phyloP scores from a whole-genome alignment of 257 asterid genomes.

The Sherardia arvensis region DNA sequence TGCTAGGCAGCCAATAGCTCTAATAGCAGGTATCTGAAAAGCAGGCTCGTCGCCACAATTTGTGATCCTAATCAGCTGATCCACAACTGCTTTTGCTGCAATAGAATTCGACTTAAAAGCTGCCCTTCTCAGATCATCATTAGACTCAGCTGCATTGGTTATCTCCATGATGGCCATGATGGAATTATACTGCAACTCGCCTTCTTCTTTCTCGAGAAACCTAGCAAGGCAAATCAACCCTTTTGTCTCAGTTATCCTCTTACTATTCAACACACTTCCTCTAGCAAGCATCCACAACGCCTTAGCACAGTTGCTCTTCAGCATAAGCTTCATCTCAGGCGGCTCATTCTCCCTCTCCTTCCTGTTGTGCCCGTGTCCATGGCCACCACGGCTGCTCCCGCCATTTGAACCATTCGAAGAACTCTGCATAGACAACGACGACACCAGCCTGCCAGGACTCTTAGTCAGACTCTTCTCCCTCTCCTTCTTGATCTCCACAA shows the following conservation, averaged over 20 bases:
- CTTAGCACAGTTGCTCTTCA: slow-evolving; percentile 56
- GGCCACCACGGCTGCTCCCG: slow-evolving; percentile 32
- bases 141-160: slow-evolving; percentile 60
- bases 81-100: slow-evolving; percentile 78
- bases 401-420: slow-evolving; percentile 24
- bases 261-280: slow-evolving; percentile 53
- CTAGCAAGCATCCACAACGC: slow-evolving; percentile 78
- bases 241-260: slow-evolving; percentile 62
- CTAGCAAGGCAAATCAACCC: slow-evolving; percentile 78
- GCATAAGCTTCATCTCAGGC: slow-evolving; percentile 47
- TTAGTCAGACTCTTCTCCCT: slow-evolving; percentile 32
- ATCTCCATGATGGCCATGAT: slow-evolving; percentile 71
- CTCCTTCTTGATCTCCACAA: slow-evolving; percentile 66
- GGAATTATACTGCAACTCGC: slow-evolving; percentile 55
- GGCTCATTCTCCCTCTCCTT: slow-evolving; percentile 60
- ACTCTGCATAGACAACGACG: slow-evolving; percentile 34
- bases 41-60: slow-evolving; percentile 28
- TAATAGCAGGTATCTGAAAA: slow-evolving; percentile 38
- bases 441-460: slow-evolving; percentile 27
- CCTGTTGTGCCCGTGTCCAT: slow-evolving; percentile 19
- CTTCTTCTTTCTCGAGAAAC: slow-evolving; percentile 58
- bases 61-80: slow-evolving; percentile 60
- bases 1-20: slow-evolving; percentile 59
- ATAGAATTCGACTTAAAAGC: slow-evolving; percentile 72
- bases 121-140: slow-evolving; percentile 57